phyloP scores from a whole-genome alignment of 2,329 filamentous ascomycete genomes.

The Aspergillus novofumigatus region DNA sequence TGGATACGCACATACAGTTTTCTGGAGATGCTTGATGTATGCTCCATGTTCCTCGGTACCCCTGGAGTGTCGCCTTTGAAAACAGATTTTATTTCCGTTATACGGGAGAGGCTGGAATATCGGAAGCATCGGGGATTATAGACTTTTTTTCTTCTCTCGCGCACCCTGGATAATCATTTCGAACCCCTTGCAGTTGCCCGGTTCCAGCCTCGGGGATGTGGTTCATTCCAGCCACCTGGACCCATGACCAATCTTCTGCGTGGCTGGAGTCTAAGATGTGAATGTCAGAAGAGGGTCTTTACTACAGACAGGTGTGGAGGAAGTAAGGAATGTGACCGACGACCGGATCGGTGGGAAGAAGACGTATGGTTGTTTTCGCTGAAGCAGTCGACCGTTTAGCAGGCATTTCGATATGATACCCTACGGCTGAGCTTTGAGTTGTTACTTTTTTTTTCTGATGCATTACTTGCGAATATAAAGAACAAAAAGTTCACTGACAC shows the following conservation, averaged over 20 bases:
- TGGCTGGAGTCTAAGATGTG: neutral
- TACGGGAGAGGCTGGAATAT: neutral
- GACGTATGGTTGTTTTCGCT: constrained; percentile 2
- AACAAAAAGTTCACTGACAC: neutral
- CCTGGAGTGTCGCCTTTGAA: neutral
- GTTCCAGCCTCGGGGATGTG: neutral
- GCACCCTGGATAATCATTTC: neutral
- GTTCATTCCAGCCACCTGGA: neutral
- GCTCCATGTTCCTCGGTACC: constrained; percentile 10
- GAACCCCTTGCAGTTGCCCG: neutral
- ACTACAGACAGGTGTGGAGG: neutral
- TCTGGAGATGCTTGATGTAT: constrained; percentile 20
- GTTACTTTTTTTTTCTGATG: constrained; percentile 13
- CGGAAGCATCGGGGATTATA: neutral
- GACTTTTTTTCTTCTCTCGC: neutral
- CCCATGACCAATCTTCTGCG: neutral
- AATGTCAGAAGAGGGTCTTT: neutral
- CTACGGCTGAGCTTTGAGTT: constrained; percentile 36
- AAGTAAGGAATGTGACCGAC: neutral
- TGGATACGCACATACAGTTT: constrained; percentile 10
- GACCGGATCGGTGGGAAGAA: neutral
- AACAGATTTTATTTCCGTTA: neutral
- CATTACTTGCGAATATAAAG: neutral
- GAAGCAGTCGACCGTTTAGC: constrained; percentile 36
- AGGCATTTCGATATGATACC: constrained; percentile 43